These are phyloP conservation scores for Glebionis coronaria DNA, from an alignment of 129 eudicot genomes.

Conservation along the genomic window DNA sequence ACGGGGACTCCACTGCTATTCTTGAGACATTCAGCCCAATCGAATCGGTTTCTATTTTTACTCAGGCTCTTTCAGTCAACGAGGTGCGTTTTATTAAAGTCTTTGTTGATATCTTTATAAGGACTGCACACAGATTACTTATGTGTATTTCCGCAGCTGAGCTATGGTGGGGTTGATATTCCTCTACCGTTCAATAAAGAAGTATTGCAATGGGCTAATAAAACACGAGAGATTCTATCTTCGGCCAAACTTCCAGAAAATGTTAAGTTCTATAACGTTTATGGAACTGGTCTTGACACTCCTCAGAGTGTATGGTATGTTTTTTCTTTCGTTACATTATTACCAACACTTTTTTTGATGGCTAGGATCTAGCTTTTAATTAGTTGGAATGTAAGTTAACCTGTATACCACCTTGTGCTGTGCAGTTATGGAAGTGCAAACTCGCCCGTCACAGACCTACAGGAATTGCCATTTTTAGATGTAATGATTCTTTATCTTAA, in stretches of 20 bases:
- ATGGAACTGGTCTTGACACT: constrained; percentile 78
- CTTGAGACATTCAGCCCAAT: constrained; percentile 63
- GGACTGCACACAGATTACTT: neutral
- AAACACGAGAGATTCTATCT: constrained; percentile 68
- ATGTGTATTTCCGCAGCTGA: constrained; percentile 40
- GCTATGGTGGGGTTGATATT: constrained; percentile 54
- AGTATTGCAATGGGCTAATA: constrained; percentile 80
- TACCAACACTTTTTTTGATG: too few relatives aligned
- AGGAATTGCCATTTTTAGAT: constrained; percentile 47
- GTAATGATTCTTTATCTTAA: constrained; percentile 35
- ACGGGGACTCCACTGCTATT: constrained; percentile 49
- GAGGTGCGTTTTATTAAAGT: constrained; percentile 37
- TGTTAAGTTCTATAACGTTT: constrained; percentile 88
- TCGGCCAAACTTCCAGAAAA: constrained; percentile 68
- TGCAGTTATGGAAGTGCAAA: constrained; percentile 94
- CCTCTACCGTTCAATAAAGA: constrained; percentile 79
- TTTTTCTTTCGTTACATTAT: neutral
- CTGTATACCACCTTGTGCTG: constrained; percentile 3
- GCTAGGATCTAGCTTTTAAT: too few relatives aligned
- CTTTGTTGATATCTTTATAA: neutral
- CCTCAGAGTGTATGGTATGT: constrained; percentile 92
- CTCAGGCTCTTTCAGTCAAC: constrained; percentile 74
- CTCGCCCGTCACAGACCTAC: constrained; percentile 65
- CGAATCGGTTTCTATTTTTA: constrained; percentile 59
- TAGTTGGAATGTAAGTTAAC: neutral